Evolutionary conservation across 768 basidiomycete species (phyloP).

Genomic region (Suillus sp.): DNA sequence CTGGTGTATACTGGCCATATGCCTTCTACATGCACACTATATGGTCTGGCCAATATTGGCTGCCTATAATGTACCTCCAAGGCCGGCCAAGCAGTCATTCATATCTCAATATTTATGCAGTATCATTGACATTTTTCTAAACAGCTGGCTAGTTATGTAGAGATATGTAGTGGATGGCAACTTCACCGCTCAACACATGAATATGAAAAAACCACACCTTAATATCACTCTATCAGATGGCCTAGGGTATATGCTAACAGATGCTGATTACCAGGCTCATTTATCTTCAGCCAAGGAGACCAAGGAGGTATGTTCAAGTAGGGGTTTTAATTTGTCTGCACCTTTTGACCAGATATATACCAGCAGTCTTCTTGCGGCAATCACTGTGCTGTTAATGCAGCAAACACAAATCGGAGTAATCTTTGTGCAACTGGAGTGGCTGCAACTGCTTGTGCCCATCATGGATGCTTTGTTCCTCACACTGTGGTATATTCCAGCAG

Average conservation of each 20-base stretch:
- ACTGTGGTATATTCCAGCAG: conserved; percentile 15
- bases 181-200: too few species aligned
- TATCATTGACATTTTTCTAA: too few species aligned
- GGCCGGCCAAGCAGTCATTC: too few species aligned
- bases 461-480: conserved; percentile 34
- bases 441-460: conserved; percentile 30
- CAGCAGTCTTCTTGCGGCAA: conserved; percentile 17
- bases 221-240: conserved; percentile 33
- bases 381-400: conserved; percentile 22
- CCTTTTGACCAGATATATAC: conserved; percentile 2
- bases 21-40: too few species aligned
- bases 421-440: conserved; percentile 31
- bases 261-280: conserved; percentile 23
- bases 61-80: too few species aligned
- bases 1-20: too few species aligned
- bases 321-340: neutral
- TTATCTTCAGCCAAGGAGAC: conserved; percentile 12
- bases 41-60: too few species aligned
- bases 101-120: too few species aligned
- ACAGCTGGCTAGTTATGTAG: neutral
- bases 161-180: too few species aligned
- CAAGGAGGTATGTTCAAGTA: conserved; percentile 12
- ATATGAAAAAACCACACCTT: conserved; percentile 23
- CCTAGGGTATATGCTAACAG: conserved; percentile 27
- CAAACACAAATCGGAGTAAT: conserved; percentile 17